Percentiles rank a stretch among this genome's conserved stretches.
Evolutionary conservation across 2,329 filamentous ascomycete genomes (phyloP).

Genomic region (Fusarium stilboides): DNA sequence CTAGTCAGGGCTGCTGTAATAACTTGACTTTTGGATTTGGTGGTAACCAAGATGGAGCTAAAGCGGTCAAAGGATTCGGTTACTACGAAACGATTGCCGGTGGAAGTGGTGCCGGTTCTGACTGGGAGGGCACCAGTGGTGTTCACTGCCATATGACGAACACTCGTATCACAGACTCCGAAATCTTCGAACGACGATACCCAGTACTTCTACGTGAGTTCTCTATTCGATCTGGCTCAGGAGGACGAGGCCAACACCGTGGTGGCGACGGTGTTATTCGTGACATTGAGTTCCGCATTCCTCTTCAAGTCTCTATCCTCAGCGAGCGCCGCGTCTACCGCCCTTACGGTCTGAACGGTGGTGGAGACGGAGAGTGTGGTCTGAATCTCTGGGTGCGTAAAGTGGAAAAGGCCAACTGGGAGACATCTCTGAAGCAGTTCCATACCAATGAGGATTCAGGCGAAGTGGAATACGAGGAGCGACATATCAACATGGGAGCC

Average conservation of each 20-base stretch:
- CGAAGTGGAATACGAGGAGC: constrained; percentile 67
- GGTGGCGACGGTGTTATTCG: constrained; percentile 83
- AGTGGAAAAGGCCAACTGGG: constrained; percentile 71
- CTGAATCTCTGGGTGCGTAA: constrained; percentile 90
- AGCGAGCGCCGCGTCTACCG: constrained; percentile 83
- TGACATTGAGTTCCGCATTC: constrained; percentile 85
- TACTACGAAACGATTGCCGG: constrained; percentile 74
- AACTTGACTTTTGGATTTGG: constrained; percentile 87
- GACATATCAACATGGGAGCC: constrained; percentile 79
- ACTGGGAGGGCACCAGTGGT: constrained; percentile 61
- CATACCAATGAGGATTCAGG: constrained; percentile 53
- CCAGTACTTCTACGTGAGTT: constrained; percentile 82
- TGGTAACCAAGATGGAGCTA: constrained; percentile 57
- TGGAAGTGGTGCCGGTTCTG: constrained; percentile 79
- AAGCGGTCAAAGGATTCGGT: constrained; percentile 60
- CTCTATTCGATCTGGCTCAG: constrained; percentile 73
- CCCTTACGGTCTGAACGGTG: constrained; percentile 81
- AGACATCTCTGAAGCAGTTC: constrained; percentile 60
- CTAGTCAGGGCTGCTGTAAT: constrained; percentile 85
- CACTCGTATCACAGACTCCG: constrained; percentile 77
- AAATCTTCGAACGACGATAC: constrained; percentile 68
- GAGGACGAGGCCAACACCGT: constrained; percentile 74
- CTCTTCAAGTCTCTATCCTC: constrained; percentile 82
- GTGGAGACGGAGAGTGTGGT: constrained; percentile 82
- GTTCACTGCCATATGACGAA: constrained; percentile 77